Evolutionary conservation across 2,329 filamentous ascomycete species (phyloP).

Genomic region (Cytospora chrysosperma): DNA sequence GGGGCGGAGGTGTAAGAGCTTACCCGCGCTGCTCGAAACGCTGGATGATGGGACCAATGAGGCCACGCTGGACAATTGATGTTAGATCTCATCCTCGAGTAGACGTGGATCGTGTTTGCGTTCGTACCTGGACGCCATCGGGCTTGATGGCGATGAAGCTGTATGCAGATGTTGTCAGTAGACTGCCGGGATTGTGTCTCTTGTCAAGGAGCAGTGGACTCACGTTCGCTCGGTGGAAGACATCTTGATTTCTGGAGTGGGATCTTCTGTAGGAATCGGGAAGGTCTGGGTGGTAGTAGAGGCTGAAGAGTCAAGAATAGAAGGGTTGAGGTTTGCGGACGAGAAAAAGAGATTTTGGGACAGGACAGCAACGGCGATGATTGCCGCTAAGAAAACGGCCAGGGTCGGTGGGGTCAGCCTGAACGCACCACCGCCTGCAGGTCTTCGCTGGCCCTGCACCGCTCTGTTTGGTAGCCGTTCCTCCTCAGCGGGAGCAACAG

Average conservation of each 20-base stretch:
- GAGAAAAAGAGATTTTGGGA: constrained; percentile 35
- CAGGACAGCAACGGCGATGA: constrained; percentile 22
- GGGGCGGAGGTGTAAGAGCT: constrained; percentile 33
- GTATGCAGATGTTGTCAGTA: constrained; percentile 28
- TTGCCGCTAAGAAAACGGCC: constrained; percentile 19
- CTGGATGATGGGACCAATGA: constrained; percentile 94
- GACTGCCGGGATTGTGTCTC: not conserved
- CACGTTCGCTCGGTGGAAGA: constrained; percentile 83
- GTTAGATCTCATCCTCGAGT: constrained; percentile 26
- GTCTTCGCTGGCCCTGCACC: constrained; percentile 12
- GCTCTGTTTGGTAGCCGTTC: not conserved
- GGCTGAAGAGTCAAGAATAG: constrained; percentile 28
- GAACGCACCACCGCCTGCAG: constrained; percentile 16
- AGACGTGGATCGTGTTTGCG: constrained; percentile 2
- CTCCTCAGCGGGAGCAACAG: not conserved
- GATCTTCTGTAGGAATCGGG: constrained; percentile 25
- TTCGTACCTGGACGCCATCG: constrained; percentile 91
- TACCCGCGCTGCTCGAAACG: constrained; percentile 97
- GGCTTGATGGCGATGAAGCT: constrained; percentile 99
- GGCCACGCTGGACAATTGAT: constrained; percentile 70
- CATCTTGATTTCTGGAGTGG: constrained; percentile 53
- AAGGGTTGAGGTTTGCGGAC: constrained; percentile 45
- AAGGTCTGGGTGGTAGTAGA: constrained; percentile 31
- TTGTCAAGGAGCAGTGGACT: constrained; percentile 36
- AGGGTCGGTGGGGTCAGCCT: constrained; percentile 15